A percentile compares a stretch with the other conserved stretches of the same genome.
Evolutionary conservation across 306 rosid species (phyloP).

Genomic region (Medicago ruthenica): DNA sequence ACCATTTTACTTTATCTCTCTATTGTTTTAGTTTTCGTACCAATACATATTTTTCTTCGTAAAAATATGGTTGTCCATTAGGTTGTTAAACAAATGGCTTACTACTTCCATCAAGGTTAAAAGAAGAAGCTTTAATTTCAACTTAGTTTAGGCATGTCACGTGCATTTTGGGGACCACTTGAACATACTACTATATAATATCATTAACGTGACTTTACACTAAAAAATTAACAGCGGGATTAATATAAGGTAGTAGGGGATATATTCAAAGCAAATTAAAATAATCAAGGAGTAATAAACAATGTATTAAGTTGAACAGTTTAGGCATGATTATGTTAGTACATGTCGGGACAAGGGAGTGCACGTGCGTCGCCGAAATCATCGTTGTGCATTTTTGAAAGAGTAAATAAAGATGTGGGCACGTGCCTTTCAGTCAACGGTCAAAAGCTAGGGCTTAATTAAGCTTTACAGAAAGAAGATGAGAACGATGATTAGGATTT

Average conservation of each 20-base stretch:
- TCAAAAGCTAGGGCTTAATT: constrained; percentile 60
- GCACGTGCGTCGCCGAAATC: constrained; percentile 89
- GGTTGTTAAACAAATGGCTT: no score
- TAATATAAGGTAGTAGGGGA: constrained; percentile 35
- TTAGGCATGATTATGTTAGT: constrained; percentile 65
- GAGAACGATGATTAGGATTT: constrained; percentile 59
- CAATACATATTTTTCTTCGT: no score
- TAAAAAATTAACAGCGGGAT: constrained; percentile 35
- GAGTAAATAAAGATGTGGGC: constrained; percentile 56
- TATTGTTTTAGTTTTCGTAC: no score
- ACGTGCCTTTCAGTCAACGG: constrained; percentile 87
- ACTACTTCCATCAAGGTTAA: constrained; percentile 30
- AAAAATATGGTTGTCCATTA: no score
- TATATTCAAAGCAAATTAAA: constrained; percentile 28
- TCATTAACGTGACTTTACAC: constrained; percentile 36
- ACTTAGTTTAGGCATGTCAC: constrained; percentile 45
- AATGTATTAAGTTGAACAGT: constrained; percentile 47
- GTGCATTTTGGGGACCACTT: constrained; percentile 52
- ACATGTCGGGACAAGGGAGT: constrained; percentile 58
- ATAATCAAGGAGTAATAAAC: constrained; percentile 7
- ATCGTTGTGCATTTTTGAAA: constrained; percentile 55
- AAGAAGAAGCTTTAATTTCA: constrained; percentile 32
- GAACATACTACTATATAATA: constrained; percentile 23
- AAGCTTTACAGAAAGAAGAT: constrained; percentile 51
- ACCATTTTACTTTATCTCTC: no score